Conservation (phyloP, 371 early-diverging fungal genomes). For the Mucor irregularis region DNA sequence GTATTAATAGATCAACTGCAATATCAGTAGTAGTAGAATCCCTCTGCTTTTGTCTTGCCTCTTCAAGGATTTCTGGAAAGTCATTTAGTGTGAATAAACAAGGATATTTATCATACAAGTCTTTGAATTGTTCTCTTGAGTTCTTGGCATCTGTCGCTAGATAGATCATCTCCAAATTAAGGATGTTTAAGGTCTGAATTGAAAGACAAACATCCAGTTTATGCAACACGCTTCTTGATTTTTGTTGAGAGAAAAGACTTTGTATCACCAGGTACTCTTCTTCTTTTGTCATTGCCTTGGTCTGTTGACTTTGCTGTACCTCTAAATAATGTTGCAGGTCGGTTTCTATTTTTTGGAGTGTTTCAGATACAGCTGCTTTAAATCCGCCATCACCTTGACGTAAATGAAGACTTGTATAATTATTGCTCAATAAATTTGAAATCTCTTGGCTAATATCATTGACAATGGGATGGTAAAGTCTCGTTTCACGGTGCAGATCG, state of each 20-base stretch:
- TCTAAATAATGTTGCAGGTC: not conserved
- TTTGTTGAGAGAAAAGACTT: no score
- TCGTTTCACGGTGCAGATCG: slow-evolving; percentile 20
- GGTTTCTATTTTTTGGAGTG: slow-evolving; percentile 10
- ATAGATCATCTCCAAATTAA: slow-evolving; percentile 36
- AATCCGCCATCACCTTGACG: slow-evolving; percentile 48
- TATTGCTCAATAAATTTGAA: slow-evolving; percentile 27
- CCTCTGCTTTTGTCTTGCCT: not conserved
- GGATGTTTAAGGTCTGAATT: not conserved
- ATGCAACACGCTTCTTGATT: not conserved
- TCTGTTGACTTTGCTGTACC: not conserved
- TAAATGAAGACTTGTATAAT: slow-evolving; percentile 41
- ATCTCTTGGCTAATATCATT: slow-evolving; percentile 20
- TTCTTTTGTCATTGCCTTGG: not conserved
- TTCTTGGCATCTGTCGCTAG: slow-evolving; percentile 54
- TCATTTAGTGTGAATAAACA: slow-evolving; percentile 54
- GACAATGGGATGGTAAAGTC: slow-evolving; percentile 32
- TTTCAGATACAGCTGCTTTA: slow-evolving; percentile 20
- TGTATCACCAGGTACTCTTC: no score
- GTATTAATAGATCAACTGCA: slow-evolving; percentile 18
- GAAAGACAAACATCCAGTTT: not conserved
- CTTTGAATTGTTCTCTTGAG: slow-evolving; percentile 33
- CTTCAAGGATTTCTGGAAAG: slow-evolving; percentile 31
- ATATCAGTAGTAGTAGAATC: no score
- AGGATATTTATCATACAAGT: slow-evolving; percentile 38